phyloP scores from a whole-genome alignment of 305 asterid genomes.

The Withania somnifera region DNA sequence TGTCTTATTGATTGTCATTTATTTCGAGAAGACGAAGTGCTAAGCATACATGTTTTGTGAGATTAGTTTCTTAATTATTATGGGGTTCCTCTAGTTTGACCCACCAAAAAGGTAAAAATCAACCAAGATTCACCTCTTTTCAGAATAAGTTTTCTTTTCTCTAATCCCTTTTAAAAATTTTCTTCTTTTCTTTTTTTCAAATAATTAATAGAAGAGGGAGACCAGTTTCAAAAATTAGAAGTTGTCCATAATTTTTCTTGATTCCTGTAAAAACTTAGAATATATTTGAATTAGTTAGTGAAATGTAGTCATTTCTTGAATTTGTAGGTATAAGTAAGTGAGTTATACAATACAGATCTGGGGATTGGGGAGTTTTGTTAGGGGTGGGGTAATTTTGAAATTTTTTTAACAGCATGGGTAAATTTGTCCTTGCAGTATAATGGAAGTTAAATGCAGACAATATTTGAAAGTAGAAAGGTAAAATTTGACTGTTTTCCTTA shows the following conservation, averaged over 20 bases:
- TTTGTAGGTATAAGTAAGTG: not conserved
- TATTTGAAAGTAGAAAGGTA: not conserved
- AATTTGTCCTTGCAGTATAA: not conserved
- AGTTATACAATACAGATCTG: not conserved
- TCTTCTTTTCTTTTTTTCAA: not conserved
- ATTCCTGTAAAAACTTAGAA: not conserved
- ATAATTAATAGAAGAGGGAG: not conserved
- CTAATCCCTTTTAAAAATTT: not conserved
- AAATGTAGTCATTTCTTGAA: not conserved
- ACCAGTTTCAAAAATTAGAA: not conserved
- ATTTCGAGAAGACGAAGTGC: not conserved
- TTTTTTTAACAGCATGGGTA: not conserved
- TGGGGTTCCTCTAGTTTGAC: not conserved
- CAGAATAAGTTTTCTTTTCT: not conserved
- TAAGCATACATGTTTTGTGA: not conserved
- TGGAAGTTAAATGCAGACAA: not conserved
- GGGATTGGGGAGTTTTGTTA: not conserved
- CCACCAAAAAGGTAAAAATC: not conserved
- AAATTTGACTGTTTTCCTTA: not conserved
- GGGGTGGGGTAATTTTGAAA: not conserved
- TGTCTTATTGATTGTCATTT: not conserved
- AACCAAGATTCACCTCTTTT: not conserved
- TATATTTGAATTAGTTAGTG: not conserved
- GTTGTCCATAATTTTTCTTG: not conserved
- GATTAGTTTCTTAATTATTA: not conserved